A percentile compares a stretch with the other conserved stretches of the same genome.
Evolutionary conservation across 2,329 filamentous ascomycete species (phyloP).

Genomic region (Calonectria pauciramosa): DNA sequence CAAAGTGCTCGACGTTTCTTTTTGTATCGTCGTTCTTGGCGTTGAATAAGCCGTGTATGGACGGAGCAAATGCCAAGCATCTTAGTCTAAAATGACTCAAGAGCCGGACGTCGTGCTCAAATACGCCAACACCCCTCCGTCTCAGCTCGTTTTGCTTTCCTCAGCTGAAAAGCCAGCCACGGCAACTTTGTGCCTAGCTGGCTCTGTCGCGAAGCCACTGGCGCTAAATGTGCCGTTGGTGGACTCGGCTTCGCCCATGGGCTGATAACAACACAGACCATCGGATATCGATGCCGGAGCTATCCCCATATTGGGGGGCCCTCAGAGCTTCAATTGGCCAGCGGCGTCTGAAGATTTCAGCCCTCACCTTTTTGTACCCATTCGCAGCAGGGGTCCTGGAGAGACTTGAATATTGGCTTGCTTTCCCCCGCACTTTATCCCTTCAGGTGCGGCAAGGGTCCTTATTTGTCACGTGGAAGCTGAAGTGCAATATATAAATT

Average conservation of each 20-base stretch:
- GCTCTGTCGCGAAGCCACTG: background rate
- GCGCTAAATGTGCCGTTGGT: background rate
- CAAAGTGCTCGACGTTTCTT: background rate
- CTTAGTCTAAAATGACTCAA: background rate
- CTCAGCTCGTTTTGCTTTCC: background rate
- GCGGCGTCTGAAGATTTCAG: background rate
- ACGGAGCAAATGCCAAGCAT: background rate
- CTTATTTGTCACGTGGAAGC: too few species aligned
- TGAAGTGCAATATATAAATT: too few species aligned
- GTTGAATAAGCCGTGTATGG: background rate
- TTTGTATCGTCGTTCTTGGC: background rate
- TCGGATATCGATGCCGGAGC: slow-evolving; percentile 5
- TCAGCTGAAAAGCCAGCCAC: background rate
- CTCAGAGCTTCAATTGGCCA: background rate
- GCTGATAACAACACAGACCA: background rate
- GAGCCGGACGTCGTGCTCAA: background rate
- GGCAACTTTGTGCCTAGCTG: slow-evolving; percentile 9
- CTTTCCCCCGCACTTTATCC: background rate
- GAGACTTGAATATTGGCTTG: background rate
- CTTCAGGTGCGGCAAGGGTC: too few species aligned
- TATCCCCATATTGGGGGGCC: background rate
- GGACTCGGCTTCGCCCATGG: background rate
- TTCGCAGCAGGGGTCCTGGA: background rate
- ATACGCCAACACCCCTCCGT: background rate
- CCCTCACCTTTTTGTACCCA: background rate